Evolutionary conservation across 257 asterid species (phyloP), one percentile per base, ranked within the genome.

Genomic region (Haberlea rhodopensis): DNA sequence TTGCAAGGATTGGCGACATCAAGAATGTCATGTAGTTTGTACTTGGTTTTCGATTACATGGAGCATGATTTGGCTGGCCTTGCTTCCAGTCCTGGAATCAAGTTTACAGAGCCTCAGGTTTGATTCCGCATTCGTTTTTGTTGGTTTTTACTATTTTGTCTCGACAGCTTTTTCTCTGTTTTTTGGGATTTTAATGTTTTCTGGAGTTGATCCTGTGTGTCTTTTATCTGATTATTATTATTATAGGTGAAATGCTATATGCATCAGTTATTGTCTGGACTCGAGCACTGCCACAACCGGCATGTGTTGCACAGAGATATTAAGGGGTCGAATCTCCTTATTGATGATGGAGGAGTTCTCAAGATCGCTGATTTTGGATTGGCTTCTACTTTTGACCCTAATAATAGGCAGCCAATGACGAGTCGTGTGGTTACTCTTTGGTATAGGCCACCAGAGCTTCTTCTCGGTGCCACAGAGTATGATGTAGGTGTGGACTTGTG

Each of bases 371-470:
- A 87, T 85, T 89, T 89, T 73, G 95, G 96, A 46, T 80, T 89
- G 75, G 95, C 96, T 60, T 87, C 96, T 1, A 68, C 79, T 29
- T 86, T 79, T 65, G 94, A 89, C 51, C 96, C 96, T 52, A 81
- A 86, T 77, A 71, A 75, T 71, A 87, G 77, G 83, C 95, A 86
- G 68, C 87, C 87, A 7, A 87, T 89, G 96, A 89, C 96, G 3
- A 89, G 94, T 67, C 91, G 96, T 10, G 96, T 89, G 46, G 96
- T 89, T 53, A 89, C 95, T 37, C 84, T 89, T 25, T 89, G 96
- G 96, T 87, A 89, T 68, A 82, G 96, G 69, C 96, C 96, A 10
- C 96, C 96, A 0, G 95, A 89, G 77, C 87, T 89, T 59, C 96
- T 89, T 71, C 89, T 89, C 37, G 96, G 96, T 21, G 95, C 95